Conservation (phyloP, 1,139 yeast genomes). For the Lodderomyces theae region DNA sequence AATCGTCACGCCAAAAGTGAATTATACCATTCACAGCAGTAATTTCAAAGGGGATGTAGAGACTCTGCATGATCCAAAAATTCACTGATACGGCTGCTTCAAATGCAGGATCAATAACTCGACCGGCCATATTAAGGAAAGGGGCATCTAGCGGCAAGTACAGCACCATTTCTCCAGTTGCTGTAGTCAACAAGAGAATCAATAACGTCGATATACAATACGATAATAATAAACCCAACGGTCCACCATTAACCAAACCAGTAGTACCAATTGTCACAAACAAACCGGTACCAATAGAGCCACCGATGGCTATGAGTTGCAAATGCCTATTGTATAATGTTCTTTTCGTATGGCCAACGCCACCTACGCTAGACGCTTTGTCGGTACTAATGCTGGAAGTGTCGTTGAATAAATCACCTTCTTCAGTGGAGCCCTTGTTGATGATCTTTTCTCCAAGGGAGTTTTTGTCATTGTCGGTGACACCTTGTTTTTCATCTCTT, state of each 20-base stretch:
- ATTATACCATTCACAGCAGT: slow-evolving; percentile 76
- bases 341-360: slow-evolving; percentile 7
- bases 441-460: background rate
- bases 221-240: slow-evolving; percentile 43
- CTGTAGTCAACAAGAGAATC: slow-evolving; percentile 59
- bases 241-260: slow-evolving; percentile 45
- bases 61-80: slow-evolving; percentile 73
- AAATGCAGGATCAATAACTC: slow-evolving; percentile 62
- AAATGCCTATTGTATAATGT: slow-evolving; percentile 48
- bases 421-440: background rate
- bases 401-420: background rate
- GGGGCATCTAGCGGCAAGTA: slow-evolving; percentile 72
- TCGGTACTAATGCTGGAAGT: background rate
- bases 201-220: slow-evolving; percentile 50
- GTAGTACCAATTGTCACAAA: slow-evolving; percentile 45
- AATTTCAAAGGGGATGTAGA: slow-evolving; percentile 77
- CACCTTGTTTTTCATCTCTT: background rate
- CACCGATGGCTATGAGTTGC: slow-evolving; percentile 65
- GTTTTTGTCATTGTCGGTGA: background rate
- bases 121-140: slow-evolving; percentile 52
- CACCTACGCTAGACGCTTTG: slow-evolving; percentile 1
- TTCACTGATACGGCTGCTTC: slow-evolving; percentile 81
- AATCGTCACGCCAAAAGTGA: slow-evolving; percentile 78
- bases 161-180: slow-evolving; percentile 82
- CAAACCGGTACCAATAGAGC: slow-evolving; percentile 48